Evolutionary conservation across 2,329 filamentous ascomycete genomes (phyloP).

Genomic region (Ophiosphaerella narmari): DNA sequence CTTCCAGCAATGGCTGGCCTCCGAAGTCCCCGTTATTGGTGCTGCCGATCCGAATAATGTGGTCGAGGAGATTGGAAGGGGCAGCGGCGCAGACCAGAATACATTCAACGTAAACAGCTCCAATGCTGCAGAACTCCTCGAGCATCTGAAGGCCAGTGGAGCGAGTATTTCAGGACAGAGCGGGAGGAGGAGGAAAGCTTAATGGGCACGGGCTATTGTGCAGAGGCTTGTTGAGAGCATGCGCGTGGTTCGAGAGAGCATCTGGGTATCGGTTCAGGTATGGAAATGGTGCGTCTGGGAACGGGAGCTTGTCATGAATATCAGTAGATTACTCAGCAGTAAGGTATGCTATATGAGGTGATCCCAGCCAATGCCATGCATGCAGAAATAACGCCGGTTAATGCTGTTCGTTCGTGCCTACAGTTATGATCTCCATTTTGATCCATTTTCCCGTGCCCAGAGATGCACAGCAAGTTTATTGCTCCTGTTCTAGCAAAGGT

Average conservation of each 20-base stretch:
- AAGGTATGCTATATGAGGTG: no score
- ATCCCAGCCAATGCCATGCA: no score
- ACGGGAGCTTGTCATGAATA: no score
- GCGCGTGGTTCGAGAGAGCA: no score
- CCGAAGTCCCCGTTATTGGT: constrained; percentile 68
- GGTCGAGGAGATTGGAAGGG: constrained; percentile 49
- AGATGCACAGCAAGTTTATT: background rate
- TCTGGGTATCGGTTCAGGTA: no score
- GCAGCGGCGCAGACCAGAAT: constrained; percentile 31
- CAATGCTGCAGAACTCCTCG: constrained; percentile 42
- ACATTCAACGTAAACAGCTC: constrained; percentile 33
- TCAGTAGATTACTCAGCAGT: no score
- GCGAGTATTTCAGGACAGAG: constrained; percentile 32
- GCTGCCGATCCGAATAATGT: constrained; percentile 64
- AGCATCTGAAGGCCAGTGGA: constrained; percentile 42
- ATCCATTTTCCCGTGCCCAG: background rate
- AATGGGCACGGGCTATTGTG: background rate
- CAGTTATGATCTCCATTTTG: no score
- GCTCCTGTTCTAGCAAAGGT: constrained; percentile 67
- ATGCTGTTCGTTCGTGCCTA: no score
- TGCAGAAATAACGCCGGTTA: no score
- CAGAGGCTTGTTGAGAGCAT: no score
- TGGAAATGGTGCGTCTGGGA: no score
- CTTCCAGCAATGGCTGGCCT: constrained; percentile 78
- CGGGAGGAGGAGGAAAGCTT: constrained; percentile 42